phyloP scores from a whole-genome alignment of 2,329 filamentous ascomycete genomes.

The Aureobasidium subglaciale region DNA sequence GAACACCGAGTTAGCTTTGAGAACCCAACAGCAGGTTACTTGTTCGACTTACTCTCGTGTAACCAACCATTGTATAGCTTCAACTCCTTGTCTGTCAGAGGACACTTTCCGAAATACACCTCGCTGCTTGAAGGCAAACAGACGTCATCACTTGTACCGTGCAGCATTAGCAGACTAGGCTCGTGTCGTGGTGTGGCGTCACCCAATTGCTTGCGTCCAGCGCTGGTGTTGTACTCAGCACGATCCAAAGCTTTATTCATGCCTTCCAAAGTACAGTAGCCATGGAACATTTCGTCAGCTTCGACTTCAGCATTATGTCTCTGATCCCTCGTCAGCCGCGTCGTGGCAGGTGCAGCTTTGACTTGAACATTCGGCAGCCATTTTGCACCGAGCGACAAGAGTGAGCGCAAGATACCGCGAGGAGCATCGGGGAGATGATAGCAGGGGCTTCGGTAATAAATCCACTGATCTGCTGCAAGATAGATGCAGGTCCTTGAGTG shows the following conservation, averaged over 20 bases:
- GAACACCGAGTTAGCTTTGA: not conserved
- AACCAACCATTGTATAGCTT: slow-evolving; percentile 69
- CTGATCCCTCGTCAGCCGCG: slow-evolving; percentile 59
- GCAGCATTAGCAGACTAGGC: slow-evolving; percentile 61
- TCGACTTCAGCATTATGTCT: slow-evolving; percentile 53
- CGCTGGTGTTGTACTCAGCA: slow-evolving; percentile 52
- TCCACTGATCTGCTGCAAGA: slow-evolving; percentile 58
- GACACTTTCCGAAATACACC: slow-evolving; percentile 53
- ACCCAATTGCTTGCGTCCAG: slow-evolving; percentile 41
- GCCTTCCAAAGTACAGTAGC: slow-evolving; percentile 77
- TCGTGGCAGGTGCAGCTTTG: slow-evolving; percentile 48
- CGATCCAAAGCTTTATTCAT: slow-evolving; percentile 71
- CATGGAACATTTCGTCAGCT: slow-evolving; percentile 66
- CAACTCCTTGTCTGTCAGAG: slow-evolving; percentile 61
- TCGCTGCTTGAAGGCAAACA: slow-evolving; percentile 59
- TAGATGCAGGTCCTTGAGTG: slow-evolving; percentile 38
- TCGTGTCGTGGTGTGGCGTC: slow-evolving; percentile 44
- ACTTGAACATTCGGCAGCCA: no score
- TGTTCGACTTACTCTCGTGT: slow-evolving; percentile 53
- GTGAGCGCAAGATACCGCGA: slow-evolving; percentile 56
- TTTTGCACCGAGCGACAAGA: slow-evolving; percentile 54
- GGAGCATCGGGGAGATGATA: slow-evolving; percentile 59
- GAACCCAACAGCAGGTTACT: not conserved
- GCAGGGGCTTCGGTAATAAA: slow-evolving; percentile 72
- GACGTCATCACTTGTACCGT: slow-evolving; percentile 66